A percentile compares a stretch with the other conserved stretches of the same genome.
Evolutionary conservation across 176 grass and related monocot species (phyloP).

Genomic region (Zea mays): DNA sequence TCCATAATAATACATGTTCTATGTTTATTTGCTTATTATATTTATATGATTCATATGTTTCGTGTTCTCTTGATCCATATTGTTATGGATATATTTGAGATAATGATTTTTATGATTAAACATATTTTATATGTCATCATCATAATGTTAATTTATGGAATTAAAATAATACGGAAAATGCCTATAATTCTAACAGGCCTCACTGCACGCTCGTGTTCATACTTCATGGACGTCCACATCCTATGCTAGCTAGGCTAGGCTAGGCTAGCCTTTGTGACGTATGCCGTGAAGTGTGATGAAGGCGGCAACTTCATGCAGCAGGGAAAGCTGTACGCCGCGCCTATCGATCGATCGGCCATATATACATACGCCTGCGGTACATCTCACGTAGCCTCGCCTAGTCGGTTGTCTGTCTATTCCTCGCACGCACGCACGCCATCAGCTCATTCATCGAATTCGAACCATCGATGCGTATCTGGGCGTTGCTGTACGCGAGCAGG

Average conservation of each 20-base stretch:
- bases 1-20: too few species aligned
- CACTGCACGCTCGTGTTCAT: too few species aligned
- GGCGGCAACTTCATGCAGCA: not conserved
- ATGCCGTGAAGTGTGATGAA: conserved; percentile 13
- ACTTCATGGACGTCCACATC: not conserved
- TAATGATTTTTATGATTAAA: too few species aligned
- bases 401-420: not conserved
- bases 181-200: too few species aligned
- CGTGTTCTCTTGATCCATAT: too few species aligned
- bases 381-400: not conserved
- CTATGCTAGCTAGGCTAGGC: not conserved
- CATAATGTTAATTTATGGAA: too few species aligned
- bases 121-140: too few species aligned
- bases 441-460: not conserved
- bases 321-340: not conserved
- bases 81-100: too few species aligned
- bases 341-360: not conserved
- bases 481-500: not conserved
- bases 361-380: not conserved
- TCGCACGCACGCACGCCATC: not conserved
- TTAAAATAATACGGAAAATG: too few species aligned
- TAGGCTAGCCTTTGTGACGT: not conserved
- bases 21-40: too few species aligned
- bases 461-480: not conserved
- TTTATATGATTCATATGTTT: too few species aligned